A percentile compares a stretch with the other conserved stretches of the same genome.
These are phyloP conservation scores for Rhizopogon vinicolor DNA, from an alignment of 768 basidiomycete genomes.

Conservation along the genomic window DNA sequence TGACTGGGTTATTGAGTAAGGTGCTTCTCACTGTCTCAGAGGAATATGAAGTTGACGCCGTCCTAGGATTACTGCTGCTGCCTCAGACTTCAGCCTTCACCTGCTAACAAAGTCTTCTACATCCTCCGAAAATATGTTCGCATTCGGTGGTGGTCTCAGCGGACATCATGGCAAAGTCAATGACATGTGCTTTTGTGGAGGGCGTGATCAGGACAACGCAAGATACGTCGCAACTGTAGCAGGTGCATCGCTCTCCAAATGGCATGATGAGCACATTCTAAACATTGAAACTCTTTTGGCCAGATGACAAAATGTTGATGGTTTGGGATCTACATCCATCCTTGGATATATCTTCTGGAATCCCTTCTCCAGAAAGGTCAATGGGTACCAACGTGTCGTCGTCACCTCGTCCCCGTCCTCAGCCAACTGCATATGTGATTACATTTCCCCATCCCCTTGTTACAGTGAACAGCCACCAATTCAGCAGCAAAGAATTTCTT, in stretches of 20 bases:
- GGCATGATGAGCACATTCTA: not conserved
- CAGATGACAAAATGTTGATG: constrained; percentile 82
- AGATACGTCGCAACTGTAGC: constrained; percentile 81
- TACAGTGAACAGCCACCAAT: constrained; percentile 65
- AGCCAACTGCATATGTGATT: constrained; percentile 76
- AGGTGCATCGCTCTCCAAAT: constrained; percentile 34
- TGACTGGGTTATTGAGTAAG: constrained; percentile 71
- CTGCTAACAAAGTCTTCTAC: constrained; percentile 54
- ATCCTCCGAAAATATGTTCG: constrained; percentile 49
- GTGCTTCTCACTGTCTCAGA: not conserved
- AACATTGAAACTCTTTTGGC: not conserved
- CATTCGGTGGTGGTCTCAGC: constrained; percentile 76
- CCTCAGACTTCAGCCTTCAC: constrained; percentile 66
- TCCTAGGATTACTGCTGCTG: constrained; percentile 61
- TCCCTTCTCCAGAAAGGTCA: constrained; percentile 27
- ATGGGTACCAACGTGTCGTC: constrained; percentile 25
- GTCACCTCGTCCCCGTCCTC: constrained; percentile 38
- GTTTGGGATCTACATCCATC: constrained; percentile 80
- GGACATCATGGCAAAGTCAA: constrained; percentile 79
- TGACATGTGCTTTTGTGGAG: constrained; percentile 78
- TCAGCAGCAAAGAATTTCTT: constrained; percentile 73
- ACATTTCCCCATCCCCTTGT: constrained; percentile 69
- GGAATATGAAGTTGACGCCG: constrained; percentile 6
- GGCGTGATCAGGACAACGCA: constrained; percentile 58
- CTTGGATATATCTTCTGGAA: constrained; percentile 36